phyloP scores from a whole-genome alignment of 768 basidiomycete species.

The Mycena indigotica region DNA sequence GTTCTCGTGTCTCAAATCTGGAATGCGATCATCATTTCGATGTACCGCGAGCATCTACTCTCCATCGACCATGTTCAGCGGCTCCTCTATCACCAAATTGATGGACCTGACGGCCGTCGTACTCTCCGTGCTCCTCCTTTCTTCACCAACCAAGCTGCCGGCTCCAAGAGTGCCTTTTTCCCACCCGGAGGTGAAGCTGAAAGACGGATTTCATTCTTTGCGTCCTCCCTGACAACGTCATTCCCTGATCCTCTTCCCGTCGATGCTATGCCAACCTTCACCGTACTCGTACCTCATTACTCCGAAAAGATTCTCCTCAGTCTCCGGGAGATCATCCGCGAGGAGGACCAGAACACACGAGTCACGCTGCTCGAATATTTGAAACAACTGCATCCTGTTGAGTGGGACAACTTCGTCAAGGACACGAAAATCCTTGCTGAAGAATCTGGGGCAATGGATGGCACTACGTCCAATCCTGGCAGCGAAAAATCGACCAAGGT shows the following conservation, averaged over 20 bases:
- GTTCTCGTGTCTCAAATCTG: constrained; percentile 98
- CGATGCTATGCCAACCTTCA: constrained; percentile 99
- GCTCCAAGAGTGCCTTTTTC: constrained; percentile 84
- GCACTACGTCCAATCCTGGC: constrained; percentile 47
- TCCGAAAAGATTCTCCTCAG: constrained; percentile 98
- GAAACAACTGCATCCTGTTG: constrained; percentile 96
- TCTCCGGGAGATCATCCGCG: constrained; percentile 95
- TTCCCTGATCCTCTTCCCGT: constrained; percentile 94
- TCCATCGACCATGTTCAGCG: constrained; percentile 99
- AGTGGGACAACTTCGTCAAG: constrained; percentile 99
- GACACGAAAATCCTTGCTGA: constrained; percentile 99
- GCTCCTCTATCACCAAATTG: constrained; percentile 95
- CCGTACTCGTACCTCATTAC: constrained; percentile 98
- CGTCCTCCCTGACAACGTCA: constrained; percentile 93
- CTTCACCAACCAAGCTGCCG: constrained; percentile 89
- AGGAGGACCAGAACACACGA: constrained; percentile 94
- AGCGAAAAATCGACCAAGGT: constrained; percentile 80
- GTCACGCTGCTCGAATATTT: constrained; percentile 97
- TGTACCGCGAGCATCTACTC: constrained; percentile 98
- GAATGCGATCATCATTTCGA: constrained; percentile 99
- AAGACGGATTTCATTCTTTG: constrained; percentile 97
- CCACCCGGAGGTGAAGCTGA: constrained; percentile 93
- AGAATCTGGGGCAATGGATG: constrained; percentile 67
- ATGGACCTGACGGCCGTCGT: constrained; percentile 84
- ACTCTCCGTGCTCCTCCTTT: constrained; percentile 96